These are phyloP conservation scores for Blastobotrys petasosporus DNA, from an alignment of 1,139 yeast genomes.

Conservation along the genomic window DNA sequence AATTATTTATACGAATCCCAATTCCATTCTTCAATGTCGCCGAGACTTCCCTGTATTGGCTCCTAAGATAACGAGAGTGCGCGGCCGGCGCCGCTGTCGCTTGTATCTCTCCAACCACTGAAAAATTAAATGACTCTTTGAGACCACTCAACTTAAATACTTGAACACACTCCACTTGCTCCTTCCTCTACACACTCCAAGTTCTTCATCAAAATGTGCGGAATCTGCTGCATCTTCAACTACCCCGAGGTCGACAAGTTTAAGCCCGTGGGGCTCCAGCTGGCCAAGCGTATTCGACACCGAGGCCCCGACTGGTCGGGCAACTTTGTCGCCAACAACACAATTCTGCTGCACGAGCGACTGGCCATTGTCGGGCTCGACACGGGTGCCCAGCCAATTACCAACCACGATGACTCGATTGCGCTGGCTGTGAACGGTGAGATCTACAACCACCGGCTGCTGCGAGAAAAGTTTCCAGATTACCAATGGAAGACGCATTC, in stretches of 20 bases:
- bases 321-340: slow-evolving; percentile 67
- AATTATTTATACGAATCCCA: no score
- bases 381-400: slow-evolving; percentile 96
- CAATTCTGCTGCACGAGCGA: slow-evolving; percentile 86
- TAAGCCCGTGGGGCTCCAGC: slow-evolving; percentile 82
- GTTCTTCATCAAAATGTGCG: slow-evolving; percentile 63
- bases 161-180: no score
- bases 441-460: slow-evolving; percentile 89
- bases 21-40: no score
- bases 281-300: slow-evolving; percentile 88
- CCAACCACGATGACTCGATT: slow-evolving; percentile 67
- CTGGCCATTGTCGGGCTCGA: slow-evolving; percentile 87
- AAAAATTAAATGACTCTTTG: not conserved
- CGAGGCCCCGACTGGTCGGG: slow-evolving; percentile 99
- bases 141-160: not conserved
- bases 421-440: slow-evolving; percentile 92
- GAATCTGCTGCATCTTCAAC: slow-evolving; percentile 88
- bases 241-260: slow-evolving; percentile 74
- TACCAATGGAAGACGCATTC: slow-evolving; percentile 80
- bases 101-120: not conserved
- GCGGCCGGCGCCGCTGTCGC: not conserved
- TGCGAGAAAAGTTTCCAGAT: slow-evolving; percentile 66
- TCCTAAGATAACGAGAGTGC: not conserved
- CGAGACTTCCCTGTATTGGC: no score
- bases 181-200: not conserved